Percentiles rank a stretch among this genome's conserved stretches.
These are phyloP conservation scores for Alternaria tenuissima DNA, from an alignment of 2,329 filamentous ascomycete genomes.

Conservation along the genomic window DNA sequence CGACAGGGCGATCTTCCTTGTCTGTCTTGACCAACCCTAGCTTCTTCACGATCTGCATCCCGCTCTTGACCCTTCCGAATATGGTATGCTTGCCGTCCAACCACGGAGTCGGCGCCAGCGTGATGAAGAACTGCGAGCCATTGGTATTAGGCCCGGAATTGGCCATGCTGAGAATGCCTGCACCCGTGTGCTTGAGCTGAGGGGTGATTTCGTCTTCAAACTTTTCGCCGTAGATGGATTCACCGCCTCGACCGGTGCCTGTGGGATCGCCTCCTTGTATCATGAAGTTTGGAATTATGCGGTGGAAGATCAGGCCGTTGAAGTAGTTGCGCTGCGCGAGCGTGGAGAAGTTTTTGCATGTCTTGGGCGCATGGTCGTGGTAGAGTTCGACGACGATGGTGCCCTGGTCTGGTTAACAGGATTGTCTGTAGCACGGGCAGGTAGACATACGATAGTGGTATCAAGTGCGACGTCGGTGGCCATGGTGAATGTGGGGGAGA, in stretches of 20 bases:
- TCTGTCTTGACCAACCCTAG: slow-evolving; percentile 90
- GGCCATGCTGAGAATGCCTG: slow-evolving; percentile 94
- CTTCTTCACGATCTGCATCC: slow-evolving; percentile 82
- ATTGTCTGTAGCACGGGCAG: fast-evolving
- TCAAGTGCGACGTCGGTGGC: slow-evolving; percentile 78
- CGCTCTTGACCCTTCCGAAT: slow-evolving; percentile 87
- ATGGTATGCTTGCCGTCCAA: slow-evolving; percentile 97
- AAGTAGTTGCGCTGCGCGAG: slow-evolving; percentile 88
- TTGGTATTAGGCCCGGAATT: slow-evolving; percentile 94
- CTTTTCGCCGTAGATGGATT: slow-evolving; percentile 89
- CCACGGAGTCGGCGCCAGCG: slow-evolving; percentile 93
- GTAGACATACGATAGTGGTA: slow-evolving; percentile 57
- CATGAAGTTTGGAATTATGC: slow-evolving; percentile 97
- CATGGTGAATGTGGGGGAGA: slow-evolving; percentile 32
- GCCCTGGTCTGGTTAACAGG: slow-evolving; percentile 64
- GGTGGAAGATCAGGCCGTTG: slow-evolving; percentile 85
- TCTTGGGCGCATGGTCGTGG: slow-evolving; percentile 84
- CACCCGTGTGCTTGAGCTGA: slow-evolving; percentile 86
- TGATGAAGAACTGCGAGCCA: slow-evolving; percentile 95
- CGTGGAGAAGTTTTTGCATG: slow-evolving; percentile 85
- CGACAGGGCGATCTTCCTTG: slow-evolving; percentile 78
- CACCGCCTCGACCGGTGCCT: slow-evolving; percentile 87
- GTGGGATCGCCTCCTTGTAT: slow-evolving; percentile 94
- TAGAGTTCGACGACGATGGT: slow-evolving; percentile 89
- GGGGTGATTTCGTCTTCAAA: slow-evolving; percentile 91